Percentiles rank a stretch among this genome's conserved stretches.
phyloP scores from a whole-genome alignment of 2,329 filamentous ascomycete species.

The Apiospora phragmitis region DNA sequence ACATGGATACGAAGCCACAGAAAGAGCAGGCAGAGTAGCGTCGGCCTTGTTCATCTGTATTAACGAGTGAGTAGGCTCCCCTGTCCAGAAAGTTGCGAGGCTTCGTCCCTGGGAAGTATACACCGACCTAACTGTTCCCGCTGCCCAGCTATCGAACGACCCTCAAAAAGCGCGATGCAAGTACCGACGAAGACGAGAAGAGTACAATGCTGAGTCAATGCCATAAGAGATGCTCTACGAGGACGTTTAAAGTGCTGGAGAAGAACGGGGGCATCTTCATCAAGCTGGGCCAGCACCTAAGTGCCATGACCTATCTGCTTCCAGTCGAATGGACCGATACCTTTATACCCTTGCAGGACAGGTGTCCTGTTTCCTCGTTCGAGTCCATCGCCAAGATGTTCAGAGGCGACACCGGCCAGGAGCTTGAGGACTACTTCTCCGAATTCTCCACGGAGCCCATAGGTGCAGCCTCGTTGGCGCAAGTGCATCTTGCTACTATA shows the following conservation, averaged over 20 bases:
- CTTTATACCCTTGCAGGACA: conserved; percentile 94
- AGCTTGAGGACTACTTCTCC: conserved; percentile 80
- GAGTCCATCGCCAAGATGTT: conserved; percentile 89
- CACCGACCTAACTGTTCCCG: not conserved
- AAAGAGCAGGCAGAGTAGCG: conserved; percentile 78
- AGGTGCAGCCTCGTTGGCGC: conserved; percentile 89
- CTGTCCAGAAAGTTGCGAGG: not conserved
- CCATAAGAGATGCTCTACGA: conserved; percentile 87
- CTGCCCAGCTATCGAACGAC: conserved; percentile 77
- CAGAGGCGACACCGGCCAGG: conserved; percentile 74
- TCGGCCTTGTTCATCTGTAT: conserved; percentile 77
- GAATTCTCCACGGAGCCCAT: conserved; percentile 80
- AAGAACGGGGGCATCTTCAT: conserved; percentile 98
- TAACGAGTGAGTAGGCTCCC: conserved; percentile 65
- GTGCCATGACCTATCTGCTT: conserved; percentile 92
- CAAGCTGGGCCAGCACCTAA: conserved; percentile 94
- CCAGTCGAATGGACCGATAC: conserved; percentile 92
- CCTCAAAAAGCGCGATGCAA: conserved; percentile 67
- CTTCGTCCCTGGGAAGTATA: not conserved
- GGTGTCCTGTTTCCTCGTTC: conserved; percentile 88
- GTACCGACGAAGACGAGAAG: conserved; percentile 63
- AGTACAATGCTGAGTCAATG: conserved; percentile 74
- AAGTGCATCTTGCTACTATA: conserved; percentile 86
- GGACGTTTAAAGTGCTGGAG: conserved; percentile 84
- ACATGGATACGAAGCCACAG: conserved; percentile 71